These are phyloP conservation scores for Beauveria sp. DNA, from an alignment of 2,329 filamentous ascomycete species.

Conservation along the genomic window DNA sequence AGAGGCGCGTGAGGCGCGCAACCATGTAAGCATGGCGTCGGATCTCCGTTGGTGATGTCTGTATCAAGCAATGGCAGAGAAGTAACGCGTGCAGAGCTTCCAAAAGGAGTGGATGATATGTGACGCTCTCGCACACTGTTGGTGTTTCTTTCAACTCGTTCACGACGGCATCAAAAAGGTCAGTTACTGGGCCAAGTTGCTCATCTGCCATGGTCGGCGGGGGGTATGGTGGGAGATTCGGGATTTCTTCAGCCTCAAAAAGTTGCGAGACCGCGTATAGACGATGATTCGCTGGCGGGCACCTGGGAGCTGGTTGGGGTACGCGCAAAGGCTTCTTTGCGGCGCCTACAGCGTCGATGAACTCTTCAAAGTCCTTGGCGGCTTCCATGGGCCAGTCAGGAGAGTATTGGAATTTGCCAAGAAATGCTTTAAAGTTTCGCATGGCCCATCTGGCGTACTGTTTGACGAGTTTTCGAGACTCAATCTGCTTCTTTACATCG, in stretches of 20 bases:
- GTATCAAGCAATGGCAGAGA: constrained; percentile 69
- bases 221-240: constrained; percentile 60
- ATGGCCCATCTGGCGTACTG: constrained; percentile 68
- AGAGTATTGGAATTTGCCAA: constrained; percentile 71
- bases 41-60: constrained; percentile 71
- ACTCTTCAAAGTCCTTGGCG: constrained; percentile 48
- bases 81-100: constrained; percentile 74
- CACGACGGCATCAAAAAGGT: not conserved
- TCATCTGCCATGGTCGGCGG: constrained; percentile 22
- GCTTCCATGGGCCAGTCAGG: constrained; percentile 57
- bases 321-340: constrained; percentile 35
- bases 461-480: constrained; percentile 57
- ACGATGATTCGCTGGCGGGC: constrained; percentile 21
- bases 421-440: constrained; percentile 64
- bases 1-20: constrained; percentile 63
- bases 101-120: constrained; percentile 72
- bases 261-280: constrained; percentile 49
- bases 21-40: constrained; percentile 77
- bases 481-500: constrained; percentile 15
- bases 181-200: not conserved
- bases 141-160: not conserved
- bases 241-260: constrained; percentile 56
- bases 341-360: constrained; percentile 35
- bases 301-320: constrained; percentile 32
- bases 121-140: constrained; percentile 32